Conservation (phyloP, 163 green algal species). For the Scenedesmus sp. region DNA sequence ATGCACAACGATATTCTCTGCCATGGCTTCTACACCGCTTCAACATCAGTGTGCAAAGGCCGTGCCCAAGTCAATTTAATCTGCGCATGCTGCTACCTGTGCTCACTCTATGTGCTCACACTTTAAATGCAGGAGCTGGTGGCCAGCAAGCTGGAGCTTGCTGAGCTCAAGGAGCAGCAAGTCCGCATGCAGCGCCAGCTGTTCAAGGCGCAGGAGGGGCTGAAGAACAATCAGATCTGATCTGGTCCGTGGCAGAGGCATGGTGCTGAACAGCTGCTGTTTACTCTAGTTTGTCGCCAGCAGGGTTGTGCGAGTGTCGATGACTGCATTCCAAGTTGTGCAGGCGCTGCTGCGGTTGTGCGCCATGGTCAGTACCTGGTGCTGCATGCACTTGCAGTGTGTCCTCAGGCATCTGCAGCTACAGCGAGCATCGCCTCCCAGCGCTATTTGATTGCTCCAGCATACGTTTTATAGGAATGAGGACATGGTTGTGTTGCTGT, state of each 20-base stretch:
- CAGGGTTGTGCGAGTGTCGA: too few relatives aligned
- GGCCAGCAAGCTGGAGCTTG: slow-evolving; percentile 49
- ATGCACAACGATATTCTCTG: neutral
- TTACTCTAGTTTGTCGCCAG: neutral
- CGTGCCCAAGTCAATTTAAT: neutral
- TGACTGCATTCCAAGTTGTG: too few relatives aligned
- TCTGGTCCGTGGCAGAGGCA: neutral
- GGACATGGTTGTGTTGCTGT: too few relatives aligned
- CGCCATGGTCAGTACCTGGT: too few relatives aligned
- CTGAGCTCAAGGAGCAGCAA: slow-evolving; percentile 54
- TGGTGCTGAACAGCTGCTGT: neutral
- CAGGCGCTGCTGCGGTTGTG: too few relatives aligned
- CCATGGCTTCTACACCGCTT: neutral
- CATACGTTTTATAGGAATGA: too few relatives aligned
- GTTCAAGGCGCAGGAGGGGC: slow-evolving; percentile 38
- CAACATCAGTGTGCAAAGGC: neutral
- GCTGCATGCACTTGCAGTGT: too few relatives aligned
- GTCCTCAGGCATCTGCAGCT: too few relatives aligned
- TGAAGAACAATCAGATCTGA: neutral
- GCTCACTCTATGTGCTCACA: neutral
- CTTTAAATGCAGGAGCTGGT: slow-evolving; percentile 46
- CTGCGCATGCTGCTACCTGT: neutral
- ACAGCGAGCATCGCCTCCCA: too few relatives aligned
- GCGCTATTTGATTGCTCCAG: too few relatives aligned
- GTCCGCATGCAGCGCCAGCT: slow-evolving; percentile 47